Evolutionary conservation across 306 rosid genomes (phyloP), one percentile per base, ranked within the genome.

Genomic region (Acacia crassicarpa): DNA sequence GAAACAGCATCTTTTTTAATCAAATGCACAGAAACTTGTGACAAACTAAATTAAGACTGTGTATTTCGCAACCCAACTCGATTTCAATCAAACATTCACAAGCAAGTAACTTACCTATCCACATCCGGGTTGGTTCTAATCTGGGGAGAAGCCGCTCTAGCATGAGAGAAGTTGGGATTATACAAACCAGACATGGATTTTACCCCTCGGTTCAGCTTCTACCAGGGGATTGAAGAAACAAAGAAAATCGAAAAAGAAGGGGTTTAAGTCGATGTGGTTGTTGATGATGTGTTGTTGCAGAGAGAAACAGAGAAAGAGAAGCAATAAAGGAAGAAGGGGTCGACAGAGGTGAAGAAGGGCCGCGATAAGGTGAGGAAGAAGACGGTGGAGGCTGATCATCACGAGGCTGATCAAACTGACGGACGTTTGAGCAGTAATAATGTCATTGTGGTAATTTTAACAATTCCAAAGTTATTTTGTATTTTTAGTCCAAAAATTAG

Each of bases 101-200:
- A 85, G 61, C 20, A 45, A 85, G 61, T 13, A 45, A 45, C 53
- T 71, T 53, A 91, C 98, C 98, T 93, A 85, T 94, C 98, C 54
- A 90, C 96, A 66, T 94, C 98, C n/a, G 90, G 81, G 77, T 83
- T 86, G 85, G 85, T 85, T 85, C 98, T 91, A 92, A 94, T 94
- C 90, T 92, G 98, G 23, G 98, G 97, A 77, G 98, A 94, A 86
- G 87, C 98, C 65, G 98, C 96, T 91, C 98, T 92, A 69, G 94
- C 97, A 49, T 94, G 98, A 48, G 98, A 94, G 90, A 92, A 94
- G 90, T 94, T 94, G 80, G 93, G 88, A 86, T 90, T 92, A 79
- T 94, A 94, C 92, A 94, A 87, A 72, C 98, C 98, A 77, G 97
- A 94, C 98, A 94, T 94, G 80, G 80, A 87, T 63, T 82, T 11